Evolutionary conservation across 495 filamentous ascomycete species (phyloP), one percentile per base, ranked within the genome.

Genomic region (Xylaria sp.): DNA sequence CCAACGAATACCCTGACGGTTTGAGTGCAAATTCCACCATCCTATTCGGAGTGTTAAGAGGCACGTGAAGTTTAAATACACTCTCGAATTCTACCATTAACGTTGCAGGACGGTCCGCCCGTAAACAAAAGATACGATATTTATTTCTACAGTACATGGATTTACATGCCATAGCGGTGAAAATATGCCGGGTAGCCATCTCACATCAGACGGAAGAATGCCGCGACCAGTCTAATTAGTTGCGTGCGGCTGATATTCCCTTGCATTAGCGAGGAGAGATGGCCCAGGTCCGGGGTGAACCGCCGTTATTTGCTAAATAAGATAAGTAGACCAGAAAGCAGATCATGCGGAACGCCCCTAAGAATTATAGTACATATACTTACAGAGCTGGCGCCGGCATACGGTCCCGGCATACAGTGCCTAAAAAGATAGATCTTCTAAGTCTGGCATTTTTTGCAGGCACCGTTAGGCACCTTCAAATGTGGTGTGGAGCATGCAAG

Each of bases 241-340:
- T 61, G 7, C 8, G 58, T 61, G 58, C 58, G 58, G 58, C 58
- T 61, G 58, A 61, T 24, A 61, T 61, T 61, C 58, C 58, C 35
- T 21, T 61, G 58, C 58, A 41, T 61, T 21, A 26, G 35, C 37
- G 19, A 37, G 53, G 46, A 26, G 50, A 53, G 11, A 53, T 26
- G 24, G n/a, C 12, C 48, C 24, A 26, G 48, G 21, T n/a, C n/a
- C n/a, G n/a, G n/a, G n/a, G n/a, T 46, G 43, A 50, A 50, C 5
- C n/a, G 46, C n/a, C 9, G 48, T 52, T n/a, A 52, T 1, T 52
- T 52, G 48, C 48, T 52, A 24, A 52, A 52, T 12, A 52, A 52
- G 48, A 52, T 26, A 8, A 52, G 43, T 44, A 44, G 43, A 44
- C 43, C 15, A 6, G 43, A 0, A 44, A 41, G 37, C n/a, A n/a